Evolutionary conservation across 148 eudicot species (phyloP), one percentile per base, ranked within the genome.

Genomic region (Nepenthes gracilis): DNA sequence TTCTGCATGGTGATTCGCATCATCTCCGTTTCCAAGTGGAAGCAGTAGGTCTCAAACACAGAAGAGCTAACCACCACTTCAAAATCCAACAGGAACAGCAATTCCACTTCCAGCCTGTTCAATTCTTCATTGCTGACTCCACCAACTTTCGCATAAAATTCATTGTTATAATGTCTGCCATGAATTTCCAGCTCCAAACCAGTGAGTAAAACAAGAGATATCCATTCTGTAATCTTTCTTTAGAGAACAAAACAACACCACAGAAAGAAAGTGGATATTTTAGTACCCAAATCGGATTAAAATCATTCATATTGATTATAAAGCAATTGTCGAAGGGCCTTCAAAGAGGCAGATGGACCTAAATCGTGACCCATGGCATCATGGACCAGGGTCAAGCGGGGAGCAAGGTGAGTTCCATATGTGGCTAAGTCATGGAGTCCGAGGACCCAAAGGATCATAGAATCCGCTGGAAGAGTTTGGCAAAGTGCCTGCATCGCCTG

Each of bases 81-180:
- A 5, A 88, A 92, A 69, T 92, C 86, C 73, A 92, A 70, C 43
- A 88, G 37, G 74, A 88, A 88, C 5, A 92, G 88, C 70, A 92
- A 56, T 65, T 92, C 96, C 59, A 92, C 8, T 69, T 92, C 98
- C 14, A 92, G 78, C 80, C 66, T 84, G 76, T 92, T 92, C 37
- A 92, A 60, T 57, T 88, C 96, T 1, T 64, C 61, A 58, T 92
- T 92, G 77, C 75, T 92, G 58, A 92, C 86, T 59, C 98, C 98
- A 57, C 98, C 98, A 14, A 88, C 88, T 67, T 85, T 82, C 1
- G 98, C 98, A 49, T 78, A 88, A 61, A 92, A 88, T 33, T 96
- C 88, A 37, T 92, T 92, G 80, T 88, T 86, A 56, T 85, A 79
- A 66, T 92, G 98, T 85, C 96, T 91, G 78, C 67, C 9, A 33